These are phyloP conservation scores for Monilinia fructicola DNA, from an alignment of 2,329 filamentous ascomycete genomes.

Conservation along the genomic window DNA sequence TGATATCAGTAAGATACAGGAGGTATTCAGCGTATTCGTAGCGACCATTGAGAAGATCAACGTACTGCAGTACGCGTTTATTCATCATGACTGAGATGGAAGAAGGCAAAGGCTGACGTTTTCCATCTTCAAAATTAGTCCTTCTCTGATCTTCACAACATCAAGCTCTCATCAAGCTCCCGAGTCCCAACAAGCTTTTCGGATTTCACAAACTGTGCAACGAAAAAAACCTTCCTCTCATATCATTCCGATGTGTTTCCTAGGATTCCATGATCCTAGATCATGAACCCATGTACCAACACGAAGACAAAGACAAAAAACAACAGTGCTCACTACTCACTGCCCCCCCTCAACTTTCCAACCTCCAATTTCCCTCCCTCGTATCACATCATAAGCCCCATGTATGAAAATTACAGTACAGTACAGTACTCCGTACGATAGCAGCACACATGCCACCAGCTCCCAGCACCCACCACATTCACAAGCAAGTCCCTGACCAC, in stretches of 20 bases:
- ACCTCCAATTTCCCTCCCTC: too few relatives aligned
- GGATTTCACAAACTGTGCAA: background rate
- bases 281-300: background rate
- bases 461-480: too few relatives aligned
- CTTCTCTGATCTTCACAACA: background rate
- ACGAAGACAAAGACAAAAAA: background rate
- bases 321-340: background rate
- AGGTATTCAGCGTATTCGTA: too few relatives aligned
- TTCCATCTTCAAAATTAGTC: background rate
- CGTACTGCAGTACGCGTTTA: background rate
- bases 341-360: too few relatives aligned
- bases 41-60: background rate
- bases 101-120: background rate
- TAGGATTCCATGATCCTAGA: too few relatives aligned
- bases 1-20: too few relatives aligned
- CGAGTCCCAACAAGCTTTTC: background rate
- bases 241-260: background rate
- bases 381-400: too few relatives aligned
- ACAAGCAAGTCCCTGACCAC: background rate
- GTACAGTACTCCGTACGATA: too few relatives aligned
- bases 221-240: background rate
- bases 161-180: background rate
- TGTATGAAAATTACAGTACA: constrained; percentile 1
- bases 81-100: background rate
- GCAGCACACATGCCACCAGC: background rate